Evolutionary conservation across 108 stramenopile genomes (phyloP).

Genomic region (Epithemia pelagica): DNA sequence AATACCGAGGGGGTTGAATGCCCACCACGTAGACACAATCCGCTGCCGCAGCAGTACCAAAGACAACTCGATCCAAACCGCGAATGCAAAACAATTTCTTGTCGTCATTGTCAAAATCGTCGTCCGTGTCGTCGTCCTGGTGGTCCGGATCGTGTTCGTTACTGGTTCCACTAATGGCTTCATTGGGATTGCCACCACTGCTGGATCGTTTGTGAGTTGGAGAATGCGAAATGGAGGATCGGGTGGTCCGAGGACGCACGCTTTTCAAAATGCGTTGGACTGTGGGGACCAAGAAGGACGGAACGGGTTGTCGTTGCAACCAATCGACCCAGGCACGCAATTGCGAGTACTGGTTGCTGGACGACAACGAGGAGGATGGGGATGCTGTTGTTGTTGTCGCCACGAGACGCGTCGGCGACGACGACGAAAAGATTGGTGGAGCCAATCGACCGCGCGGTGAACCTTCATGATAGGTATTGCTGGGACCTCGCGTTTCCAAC

Average conservation of each 20-base stretch:
- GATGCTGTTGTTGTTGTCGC: too few relatives aligned
- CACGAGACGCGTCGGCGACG: not conserved
- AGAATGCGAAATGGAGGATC: too few relatives aligned
- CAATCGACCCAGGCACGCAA: constrained; percentile 3
- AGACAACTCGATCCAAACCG: constrained; percentile 36
- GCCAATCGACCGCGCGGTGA: not conserved
- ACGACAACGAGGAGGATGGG: not conserved
- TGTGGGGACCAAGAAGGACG: not conserved
- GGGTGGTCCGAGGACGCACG: not conserved
- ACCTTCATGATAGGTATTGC: too few relatives aligned
- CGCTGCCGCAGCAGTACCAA: constrained; percentile 34
- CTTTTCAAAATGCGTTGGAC: not conserved
- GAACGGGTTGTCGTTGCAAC: constrained; percentile 9
- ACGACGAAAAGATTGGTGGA: not conserved
- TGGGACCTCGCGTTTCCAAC: not conserved
- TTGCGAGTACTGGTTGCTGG: not conserved
- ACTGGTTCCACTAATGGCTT: not conserved
- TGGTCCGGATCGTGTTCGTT: not conserved
- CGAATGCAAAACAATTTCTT: constrained; percentile 11
- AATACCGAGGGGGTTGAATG: constrained; percentile 36
- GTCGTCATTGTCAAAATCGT: not conserved
- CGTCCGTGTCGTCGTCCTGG: not conserved
- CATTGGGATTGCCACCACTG: not conserved
- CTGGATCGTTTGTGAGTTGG: too few relatives aligned
- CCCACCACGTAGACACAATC: constrained; percentile 33